Evolutionary conservation across 2,329 filamentous ascomycete species (phyloP).

Genomic region (Colletotrichum falcatum): DNA sequence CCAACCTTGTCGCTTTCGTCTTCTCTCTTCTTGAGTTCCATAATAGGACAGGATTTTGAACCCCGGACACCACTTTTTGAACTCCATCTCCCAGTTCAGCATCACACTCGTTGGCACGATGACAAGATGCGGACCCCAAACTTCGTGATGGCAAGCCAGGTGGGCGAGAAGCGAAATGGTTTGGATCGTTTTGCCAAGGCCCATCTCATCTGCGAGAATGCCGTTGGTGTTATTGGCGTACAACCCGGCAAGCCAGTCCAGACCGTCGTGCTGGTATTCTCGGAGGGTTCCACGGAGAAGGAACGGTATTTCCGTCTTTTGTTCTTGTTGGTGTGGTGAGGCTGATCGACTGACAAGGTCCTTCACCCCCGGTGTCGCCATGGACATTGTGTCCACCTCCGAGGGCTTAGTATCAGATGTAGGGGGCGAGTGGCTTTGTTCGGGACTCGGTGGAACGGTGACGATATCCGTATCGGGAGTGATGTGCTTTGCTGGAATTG

Average conservation of each 20-base stretch:
- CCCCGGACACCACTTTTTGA: constrained; percentile 98
- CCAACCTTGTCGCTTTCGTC: constrained; percentile 92
- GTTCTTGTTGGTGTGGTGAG: constrained; percentile 47
- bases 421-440: constrained; percentile 60
- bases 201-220: constrained; percentile 98
- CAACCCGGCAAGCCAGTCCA: constrained; percentile 95
- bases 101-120: constrained; percentile 98
- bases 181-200: constrained; percentile 97
- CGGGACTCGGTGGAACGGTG: constrained; percentile 58
- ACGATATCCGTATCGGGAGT: constrained; percentile 58
- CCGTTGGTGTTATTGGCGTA: constrained; percentile 95
- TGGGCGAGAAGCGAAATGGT: constrained; percentile 95
- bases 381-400: constrained; percentile 57
- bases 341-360: constrained; percentile 49
- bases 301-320: constrained; percentile 81
- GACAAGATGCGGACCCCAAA: constrained; percentile 96
- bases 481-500: constrained; percentile 45
- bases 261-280: constrained; percentile 96
- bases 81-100: constrained; percentile 99
- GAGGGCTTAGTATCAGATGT: constrained; percentile 65
- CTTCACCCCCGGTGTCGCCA: constrained; percentile 38
- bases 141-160: constrained; percentile 86
- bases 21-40: constrained; percentile 91
- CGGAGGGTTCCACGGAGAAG: constrained; percentile 88
- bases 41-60: constrained; percentile 99